Conservation (phyloP, 176 grass and related monocot species). For the Aegilops longissima region DNA sequence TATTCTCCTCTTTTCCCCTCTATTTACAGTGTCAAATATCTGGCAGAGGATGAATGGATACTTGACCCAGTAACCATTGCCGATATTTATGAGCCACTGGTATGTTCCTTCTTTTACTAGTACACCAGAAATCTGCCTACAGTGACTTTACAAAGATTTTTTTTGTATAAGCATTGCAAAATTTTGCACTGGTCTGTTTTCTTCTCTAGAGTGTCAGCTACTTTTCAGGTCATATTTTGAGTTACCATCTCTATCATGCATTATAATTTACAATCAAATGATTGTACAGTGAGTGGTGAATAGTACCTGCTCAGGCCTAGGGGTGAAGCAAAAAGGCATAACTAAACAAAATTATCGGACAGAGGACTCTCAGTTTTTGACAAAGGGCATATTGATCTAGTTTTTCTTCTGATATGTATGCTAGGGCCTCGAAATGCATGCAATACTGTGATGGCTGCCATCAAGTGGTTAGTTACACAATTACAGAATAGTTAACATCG, state of each 20-base stretch:
- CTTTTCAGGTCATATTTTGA: neutral
- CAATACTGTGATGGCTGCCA: neutral
- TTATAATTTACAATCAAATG: neutral
- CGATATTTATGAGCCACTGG: constrained; percentile 79
- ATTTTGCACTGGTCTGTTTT: neutral
- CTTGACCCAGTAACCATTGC: constrained; percentile 81
- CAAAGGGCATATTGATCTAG: neutral
- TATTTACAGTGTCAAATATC: constrained; percentile 80
- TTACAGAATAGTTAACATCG: neutral
- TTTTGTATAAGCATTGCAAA: neutral
- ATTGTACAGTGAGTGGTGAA: neutral
- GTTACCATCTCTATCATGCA: neutral
- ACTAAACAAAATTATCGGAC: neutral
- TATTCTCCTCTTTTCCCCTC: neutral
- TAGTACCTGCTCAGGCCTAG: neutral
- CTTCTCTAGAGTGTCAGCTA: neutral
- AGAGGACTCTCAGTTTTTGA: neutral
- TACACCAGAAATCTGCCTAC: neutral
- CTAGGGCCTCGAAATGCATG: neutral
- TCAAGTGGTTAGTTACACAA: neutral
- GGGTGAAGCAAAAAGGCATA: neutral
- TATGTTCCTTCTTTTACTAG: constrained; percentile 19
- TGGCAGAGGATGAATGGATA: constrained; percentile 87
- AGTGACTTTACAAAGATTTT: neutral
- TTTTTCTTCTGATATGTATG: neutral